Conservation (phyloP, 2,329 filamentous ascomycete genomes). For the Peltaster fructicola region DNA sequence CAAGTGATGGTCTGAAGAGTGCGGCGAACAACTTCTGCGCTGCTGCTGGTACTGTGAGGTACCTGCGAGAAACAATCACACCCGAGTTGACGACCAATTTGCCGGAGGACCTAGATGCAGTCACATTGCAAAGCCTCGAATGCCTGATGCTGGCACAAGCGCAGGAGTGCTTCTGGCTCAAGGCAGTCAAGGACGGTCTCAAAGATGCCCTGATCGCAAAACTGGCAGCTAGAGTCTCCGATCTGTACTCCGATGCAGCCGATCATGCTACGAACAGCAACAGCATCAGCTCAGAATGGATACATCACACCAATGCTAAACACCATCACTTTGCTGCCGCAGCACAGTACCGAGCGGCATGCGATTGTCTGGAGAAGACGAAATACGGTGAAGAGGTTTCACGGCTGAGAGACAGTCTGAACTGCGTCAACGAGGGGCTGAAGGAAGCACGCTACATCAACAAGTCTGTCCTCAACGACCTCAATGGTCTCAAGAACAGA, state of each 20-base stretch:
- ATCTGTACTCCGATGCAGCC: slow-evolving; percentile 69
- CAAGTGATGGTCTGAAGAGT: slow-evolving; percentile 65
- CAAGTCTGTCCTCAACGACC: slow-evolving; percentile 62
- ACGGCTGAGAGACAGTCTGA: slow-evolving; percentile 61
- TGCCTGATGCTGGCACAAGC: slow-evolving; percentile 79
- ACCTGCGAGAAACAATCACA: slow-evolving; percentile 59
- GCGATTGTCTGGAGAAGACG: slow-evolving; percentile 80
- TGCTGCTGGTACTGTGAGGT: slow-evolving; percentile 64
- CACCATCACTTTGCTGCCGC: slow-evolving; percentile 94
- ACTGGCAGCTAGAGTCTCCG: slow-evolving; percentile 75
- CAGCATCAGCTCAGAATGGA: slow-evolving; percentile 83
- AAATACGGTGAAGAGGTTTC: slow-evolving; percentile 94
- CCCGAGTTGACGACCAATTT: slow-evolving; percentile 69
- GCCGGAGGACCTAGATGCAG: slow-evolving; percentile 87
- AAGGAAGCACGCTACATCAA: slow-evolving; percentile 72
- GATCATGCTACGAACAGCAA: slow-evolving; percentile 81
- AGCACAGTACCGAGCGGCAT: slow-evolving; percentile 79
- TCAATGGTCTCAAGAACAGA: slow-evolving; percentile 65
- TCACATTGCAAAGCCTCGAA: slow-evolving; percentile 67
- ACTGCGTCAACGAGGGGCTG: slow-evolving; percentile 69
- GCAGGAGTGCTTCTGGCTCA: slow-evolving; percentile 97
- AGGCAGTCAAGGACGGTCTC: slow-evolving; percentile 82
- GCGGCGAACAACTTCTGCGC: slow-evolving; percentile 83
- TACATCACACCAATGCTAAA: slow-evolving; percentile 93
- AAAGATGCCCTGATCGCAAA: slow-evolving; percentile 88